These are phyloP conservation scores for Eucalyptus leucophloia DNA, from an alignment of 345 rosid species.

Conservation along the genomic window DNA sequence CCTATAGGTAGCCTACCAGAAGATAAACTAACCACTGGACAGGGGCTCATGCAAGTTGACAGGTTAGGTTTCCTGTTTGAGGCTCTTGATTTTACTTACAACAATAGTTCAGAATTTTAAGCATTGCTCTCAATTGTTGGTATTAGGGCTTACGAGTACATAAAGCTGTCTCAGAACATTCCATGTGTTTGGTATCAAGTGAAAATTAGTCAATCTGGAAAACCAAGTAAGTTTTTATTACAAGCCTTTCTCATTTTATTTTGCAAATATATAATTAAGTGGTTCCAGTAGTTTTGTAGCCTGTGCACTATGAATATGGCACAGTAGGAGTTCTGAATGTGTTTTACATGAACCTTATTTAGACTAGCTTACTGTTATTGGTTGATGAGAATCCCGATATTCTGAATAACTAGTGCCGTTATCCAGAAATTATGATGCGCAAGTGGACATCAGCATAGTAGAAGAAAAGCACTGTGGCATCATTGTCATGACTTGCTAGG, in stretches of 20 bases:
- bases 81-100: not conserved
- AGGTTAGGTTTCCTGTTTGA: slow-evolving; percentile 24
- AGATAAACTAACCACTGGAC: slow-evolving; percentile 84
- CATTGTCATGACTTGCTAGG: not conserved
- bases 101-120: not conserved
- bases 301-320: not conserved
- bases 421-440: not conserved
- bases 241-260: not conserved
- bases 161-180: slow-evolving; percentile 32
- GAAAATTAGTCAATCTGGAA: slow-evolving; percentile 69
- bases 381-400: not conserved
- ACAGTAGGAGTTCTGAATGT: not conserved
- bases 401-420: not conserved
- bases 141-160: slow-evolving; percentile 80
- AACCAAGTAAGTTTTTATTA: slow-evolving; percentile 43
- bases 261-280: not conserved
- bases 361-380: not conserved
- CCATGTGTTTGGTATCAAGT: slow-evolving; percentile 66
- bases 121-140: not conserved
- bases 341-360: not conserved
- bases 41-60: slow-evolving; percentile 98
- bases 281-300: not conserved
- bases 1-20: slow-evolving; percentile 66
- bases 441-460: not conserved
- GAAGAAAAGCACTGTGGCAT: not conserved